A percentile compares a stretch with the other conserved stretches of the same genome.
These are phyloP conservation scores for Phytopythium montanum DNA, from an alignment of 352 stramenopile species.

Conservation along the genomic window DNA sequence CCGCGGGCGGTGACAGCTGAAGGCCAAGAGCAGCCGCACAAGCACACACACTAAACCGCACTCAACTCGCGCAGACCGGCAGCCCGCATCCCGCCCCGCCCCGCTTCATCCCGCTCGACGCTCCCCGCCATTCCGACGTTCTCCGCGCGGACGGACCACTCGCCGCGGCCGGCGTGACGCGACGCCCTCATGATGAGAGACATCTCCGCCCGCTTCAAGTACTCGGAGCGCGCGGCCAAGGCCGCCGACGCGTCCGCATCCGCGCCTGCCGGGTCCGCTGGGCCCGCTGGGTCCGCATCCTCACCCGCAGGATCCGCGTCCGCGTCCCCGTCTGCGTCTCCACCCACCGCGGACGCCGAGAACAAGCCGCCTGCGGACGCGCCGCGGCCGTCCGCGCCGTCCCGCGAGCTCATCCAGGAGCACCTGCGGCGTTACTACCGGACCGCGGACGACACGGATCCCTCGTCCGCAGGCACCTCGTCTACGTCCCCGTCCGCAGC, in stretches of 20 bases:
- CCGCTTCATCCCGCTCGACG: too few relatives aligned
- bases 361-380: constrained; percentile 23
- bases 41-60: constrained; percentile 1
- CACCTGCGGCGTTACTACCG: constrained; percentile 53
- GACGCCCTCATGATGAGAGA: constrained; percentile 44
- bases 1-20: too few relatives aligned
- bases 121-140: neutral
- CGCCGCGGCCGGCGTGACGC: constrained; percentile 1
- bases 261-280: too few relatives aligned
- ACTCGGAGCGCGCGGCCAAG: constrained; percentile 39
- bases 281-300: too few relatives aligned
- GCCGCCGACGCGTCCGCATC: constrained; percentile 10
- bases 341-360: constrained; percentile 5
- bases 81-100: too few relatives aligned
- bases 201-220: constrained; percentile 71
- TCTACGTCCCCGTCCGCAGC: too few relatives aligned
- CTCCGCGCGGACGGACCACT: neutral
- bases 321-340: neutral
- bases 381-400: constrained; percentile 20
- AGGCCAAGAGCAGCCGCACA: too few relatives aligned
- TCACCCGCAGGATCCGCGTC: too few relatives aligned
- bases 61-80: neutral
- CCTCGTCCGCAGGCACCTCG: too few relatives aligned
- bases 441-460: constrained; percentile 5
- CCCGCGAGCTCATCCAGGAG: constrained; percentile 61